Evolutionary conservation across 257 asterid genomes (phyloP), one percentile per base, ranked within the genome.

Genomic region (Fraxinus anomala): DNA sequence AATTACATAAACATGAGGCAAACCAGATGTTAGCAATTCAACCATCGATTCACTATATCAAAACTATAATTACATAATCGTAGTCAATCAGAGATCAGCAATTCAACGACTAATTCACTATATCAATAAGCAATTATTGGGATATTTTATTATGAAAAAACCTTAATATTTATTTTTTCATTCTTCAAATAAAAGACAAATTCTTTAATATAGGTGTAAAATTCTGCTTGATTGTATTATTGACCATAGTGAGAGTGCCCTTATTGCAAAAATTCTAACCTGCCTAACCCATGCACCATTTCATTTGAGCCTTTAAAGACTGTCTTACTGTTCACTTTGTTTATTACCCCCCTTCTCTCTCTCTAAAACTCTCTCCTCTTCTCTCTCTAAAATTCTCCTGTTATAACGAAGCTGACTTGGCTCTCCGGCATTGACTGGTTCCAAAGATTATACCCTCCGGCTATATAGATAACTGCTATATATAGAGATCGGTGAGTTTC

Each of bases 351-450:
- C 31, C 71, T 83, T 54, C 61, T 71, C 26, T 74, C 80, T 74
- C 79, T 80, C 80, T 61, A 61, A 61, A 61, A 21, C 11, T 73
- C 68, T 72, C 63, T 75, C 63, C 73, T 76, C 63, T 61, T 75
- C 82, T 75, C 83, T 72, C 78, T 81, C 82, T 59, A 28, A 61
- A 54, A 40, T 73, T 75, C 75, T 74, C 70, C 83, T 73, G 77
- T 76, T 80, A 72, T 73, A 82, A 85, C 85, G 83, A 77, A 73
- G 82, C 80, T 81, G 91, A 82, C 89, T 83, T 75, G 80, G 82
- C 83, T 84, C 84, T 89, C 92, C 85, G 91, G 92, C 94, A 89
- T 88, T 91, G 93, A 89, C 90, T 77, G 78, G 56, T 68, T 76
- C 83, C 72, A 76, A 68, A 67, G 83, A 63, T 75, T 80, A 42